Evolutionary conservation across 2,329 filamentous ascomycete genomes (phyloP), one percentile per base, ranked within the genome.

Genomic region (Penicillium sp.): DNA sequence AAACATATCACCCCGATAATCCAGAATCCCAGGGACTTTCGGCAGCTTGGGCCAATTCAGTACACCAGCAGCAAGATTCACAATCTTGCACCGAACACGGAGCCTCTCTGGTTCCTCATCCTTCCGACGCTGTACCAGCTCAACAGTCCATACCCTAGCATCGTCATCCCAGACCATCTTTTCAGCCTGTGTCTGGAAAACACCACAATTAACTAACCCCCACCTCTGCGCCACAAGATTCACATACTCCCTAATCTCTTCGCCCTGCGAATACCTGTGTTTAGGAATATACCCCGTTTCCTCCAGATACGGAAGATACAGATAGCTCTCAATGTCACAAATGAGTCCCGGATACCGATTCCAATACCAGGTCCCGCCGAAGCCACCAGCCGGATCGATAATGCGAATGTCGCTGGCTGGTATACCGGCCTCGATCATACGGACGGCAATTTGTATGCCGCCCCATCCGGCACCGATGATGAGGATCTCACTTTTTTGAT

Each of bases 261-360:
- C 56, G 2, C 53, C 44, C 27, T 59, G 56, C 3, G 52, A 45
- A 11, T 53, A 42, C 29, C 50, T 58, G 16, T 51, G 45, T 13
- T 56, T 50, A 5, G 47, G 41, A 53, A 52, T 57, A 22, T 46
- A 41, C 54, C 54, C 57, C 53, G 8, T 34, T 18, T 36, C 42
- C 38, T 43, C 42, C 14, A 6, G 38, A 42, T 5, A 42, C 24
- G 32, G 47, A 43, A 32, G 21, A 49, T 49, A 49, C 18, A 29
- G 22, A 5, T 81, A 84, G 50, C 76, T 77, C 68, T 87, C 84
- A 1, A 83, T 69, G 60, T 87, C 84, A 64, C 83, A 86, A 63
- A 69, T 70, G 3, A 78, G 56, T 2, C 79, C 78, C 4, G 78
- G 77, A 53, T 80, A 81, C 4, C 75, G 67, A 48, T 81, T 79